phyloP scores from a whole-genome alignment of 1,284 basidiomycete genomes.

The Heterobasidion parviporum region DNA sequence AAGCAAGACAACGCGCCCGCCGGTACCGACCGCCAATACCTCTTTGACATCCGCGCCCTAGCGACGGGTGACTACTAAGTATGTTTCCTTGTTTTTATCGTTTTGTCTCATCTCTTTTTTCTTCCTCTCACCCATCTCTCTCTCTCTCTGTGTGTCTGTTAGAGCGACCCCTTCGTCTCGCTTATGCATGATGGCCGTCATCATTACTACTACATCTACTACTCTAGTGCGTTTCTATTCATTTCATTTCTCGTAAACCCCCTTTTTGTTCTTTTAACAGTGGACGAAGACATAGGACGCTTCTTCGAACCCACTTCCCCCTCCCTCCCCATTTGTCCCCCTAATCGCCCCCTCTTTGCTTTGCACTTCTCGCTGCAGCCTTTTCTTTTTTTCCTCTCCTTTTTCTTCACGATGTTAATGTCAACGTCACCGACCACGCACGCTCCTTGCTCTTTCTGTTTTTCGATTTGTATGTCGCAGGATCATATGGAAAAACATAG shows the following conservation, averaged over 20 bases:
- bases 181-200: not conserved
- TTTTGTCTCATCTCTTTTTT: not conserved
- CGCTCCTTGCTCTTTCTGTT: not conserved
- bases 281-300: not conserved
- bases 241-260: not conserved
- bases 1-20: slow-evolving; percentile 32
- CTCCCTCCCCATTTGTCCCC: not conserved
- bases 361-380: not conserved
- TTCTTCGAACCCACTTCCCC: not conserved
- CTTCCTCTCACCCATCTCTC: not conserved
- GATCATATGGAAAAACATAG: slow-evolving; percentile 3
- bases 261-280: not conserved
- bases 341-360: not conserved
- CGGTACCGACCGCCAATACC: slow-evolving; percentile 47
- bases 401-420: not conserved
- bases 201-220: not conserved
- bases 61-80: slow-evolving; percentile 67
- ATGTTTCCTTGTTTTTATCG: slow-evolving; percentile 5
- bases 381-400: not conserved
- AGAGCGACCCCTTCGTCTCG: too few relatives aligned
- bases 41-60: slow-evolving; percentile 74
- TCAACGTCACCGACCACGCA: too few relatives aligned
- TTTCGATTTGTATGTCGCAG: slow-evolving; percentile 5
- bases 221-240: not conserved
- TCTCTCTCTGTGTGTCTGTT: not conserved